A percentile compares a stretch with the other conserved stretches of the same genome.
phyloP scores from a whole-genome alignment of 2,329 filamentous ascomycete genomes.

The Cytospora piceae region DNA sequence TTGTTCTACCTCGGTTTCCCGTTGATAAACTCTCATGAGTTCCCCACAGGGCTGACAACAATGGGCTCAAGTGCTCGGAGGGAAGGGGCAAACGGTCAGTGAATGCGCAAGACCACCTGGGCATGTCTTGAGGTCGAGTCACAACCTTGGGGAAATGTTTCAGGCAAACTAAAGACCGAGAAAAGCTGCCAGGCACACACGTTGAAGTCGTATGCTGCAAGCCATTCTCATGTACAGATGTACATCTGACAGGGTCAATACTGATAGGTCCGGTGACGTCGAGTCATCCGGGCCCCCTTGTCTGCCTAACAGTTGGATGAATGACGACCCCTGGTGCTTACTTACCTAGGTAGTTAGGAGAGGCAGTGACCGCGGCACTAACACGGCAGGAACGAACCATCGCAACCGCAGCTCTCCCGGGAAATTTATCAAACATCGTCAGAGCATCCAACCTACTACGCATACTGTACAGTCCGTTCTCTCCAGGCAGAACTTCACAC shows the following conservation, averaged over 20 bases:
- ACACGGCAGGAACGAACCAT: not conserved
- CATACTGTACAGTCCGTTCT: slow-evolving; percentile 1
- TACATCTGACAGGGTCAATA: not conserved
- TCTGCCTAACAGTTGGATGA: not conserved
- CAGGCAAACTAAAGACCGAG: not conserved
- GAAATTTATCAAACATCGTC: slow-evolving; percentile 8
- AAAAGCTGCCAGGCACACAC: not conserved
- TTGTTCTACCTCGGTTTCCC: not conserved
- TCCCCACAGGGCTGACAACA: not conserved
- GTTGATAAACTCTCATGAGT: not conserved
- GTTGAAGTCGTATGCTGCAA: not conserved
- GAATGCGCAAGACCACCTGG: not conserved
- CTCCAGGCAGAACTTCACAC: slow-evolving; percentile 20
- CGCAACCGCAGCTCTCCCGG: not conserved
- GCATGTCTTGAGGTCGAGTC: not conserved
- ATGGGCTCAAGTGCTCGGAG: not conserved
- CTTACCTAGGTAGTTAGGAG: not conserved
- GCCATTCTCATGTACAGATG: not conserved
- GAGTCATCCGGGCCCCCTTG: slow-evolving; percentile 19
- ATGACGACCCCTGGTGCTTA: slow-evolving; percentile 12
- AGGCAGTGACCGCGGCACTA: slow-evolving; percentile 15
- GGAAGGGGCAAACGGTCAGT: not conserved
- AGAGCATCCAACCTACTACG: not conserved
- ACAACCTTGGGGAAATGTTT: not conserved
- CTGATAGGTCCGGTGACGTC: slow-evolving; percentile 2